Percentiles rank a stretch among this genome's conserved stretches.
These are phyloP conservation scores for Pisolithus albus DNA, from an alignment of 768 basidiomycete species.

Conservation along the genomic window DNA sequence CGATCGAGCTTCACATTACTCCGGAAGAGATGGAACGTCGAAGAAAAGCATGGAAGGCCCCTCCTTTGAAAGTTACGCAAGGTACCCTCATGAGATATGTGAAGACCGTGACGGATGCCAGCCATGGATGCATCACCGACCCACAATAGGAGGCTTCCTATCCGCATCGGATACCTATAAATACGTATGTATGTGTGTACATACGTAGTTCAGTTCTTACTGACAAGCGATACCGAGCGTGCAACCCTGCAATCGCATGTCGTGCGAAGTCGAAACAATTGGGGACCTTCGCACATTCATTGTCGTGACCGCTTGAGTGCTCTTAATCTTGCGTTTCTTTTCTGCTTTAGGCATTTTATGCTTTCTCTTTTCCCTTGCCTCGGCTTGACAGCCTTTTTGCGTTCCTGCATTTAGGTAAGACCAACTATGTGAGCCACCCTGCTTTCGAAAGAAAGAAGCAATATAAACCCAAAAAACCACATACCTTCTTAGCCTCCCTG, in stretches of 20 bases:
- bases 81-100: conserved; percentile 88
- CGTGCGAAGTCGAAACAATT: not conserved
- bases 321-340: conserved; percentile 81
- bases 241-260: not conserved
- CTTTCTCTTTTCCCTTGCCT: conserved; percentile 82
- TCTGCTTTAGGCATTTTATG: conserved; percentile 94
- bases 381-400: conserved; percentile 87
- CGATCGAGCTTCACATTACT: conserved; percentile 69
- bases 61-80: conserved; percentile 75
- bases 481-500: conserved; percentile 82
- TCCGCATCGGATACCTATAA: not conserved
- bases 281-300: conserved; percentile 9
- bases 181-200: not conserved
- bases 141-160: conserved; percentile 35
- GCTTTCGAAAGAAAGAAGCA: conserved; percentile 9
- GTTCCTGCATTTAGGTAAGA: conserved; percentile 49
- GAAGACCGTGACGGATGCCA: conserved; percentile 84
- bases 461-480: conserved; percentile 8
- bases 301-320: conserved; percentile 19
- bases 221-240: not conserved
- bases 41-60: conserved; percentile 69
- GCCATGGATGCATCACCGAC: conserved; percentile 89
- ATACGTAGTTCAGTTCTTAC: conserved; percentile 8
- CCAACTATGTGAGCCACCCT: conserved; percentile 3
- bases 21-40: conserved; percentile 74